Evolutionary conservation across 768 basidiomycete species (phyloP).

Genomic region (Tulasnella sp.): DNA sequence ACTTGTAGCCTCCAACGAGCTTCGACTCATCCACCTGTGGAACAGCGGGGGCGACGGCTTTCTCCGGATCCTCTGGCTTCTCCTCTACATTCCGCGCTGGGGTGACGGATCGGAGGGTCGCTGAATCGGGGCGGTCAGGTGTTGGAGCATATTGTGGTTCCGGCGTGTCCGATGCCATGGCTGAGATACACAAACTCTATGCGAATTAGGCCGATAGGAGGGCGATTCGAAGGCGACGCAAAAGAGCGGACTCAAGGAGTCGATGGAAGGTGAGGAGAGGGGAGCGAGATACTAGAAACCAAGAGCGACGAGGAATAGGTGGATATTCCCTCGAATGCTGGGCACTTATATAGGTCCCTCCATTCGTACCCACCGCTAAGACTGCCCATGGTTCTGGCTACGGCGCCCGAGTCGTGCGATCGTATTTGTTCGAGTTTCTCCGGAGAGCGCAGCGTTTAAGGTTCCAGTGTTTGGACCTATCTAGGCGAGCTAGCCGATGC

Average conservation of each 20-base stretch:
- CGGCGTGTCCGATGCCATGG: background rate
- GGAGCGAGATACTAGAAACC: background rate
- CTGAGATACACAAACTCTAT: background rate
- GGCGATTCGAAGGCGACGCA: background rate
- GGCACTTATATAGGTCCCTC: background rate
- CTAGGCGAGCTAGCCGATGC: background rate
- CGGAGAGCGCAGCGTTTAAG: background rate
- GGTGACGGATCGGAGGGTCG: background rate
- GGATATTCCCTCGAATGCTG: background rate
- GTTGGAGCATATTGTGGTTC: background rate
- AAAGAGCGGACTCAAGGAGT: background rate
- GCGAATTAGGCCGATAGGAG: background rate
- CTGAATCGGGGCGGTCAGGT: background rate
- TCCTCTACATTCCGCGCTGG: background rate
- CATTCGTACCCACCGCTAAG: background rate
- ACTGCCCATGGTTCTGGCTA: background rate
- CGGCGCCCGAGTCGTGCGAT: background rate
- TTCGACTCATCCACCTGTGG: background rate
- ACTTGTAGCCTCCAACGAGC: constrained; percentile 17
- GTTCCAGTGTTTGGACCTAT: background rate
- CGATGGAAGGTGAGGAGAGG: background rate
- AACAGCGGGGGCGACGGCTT: background rate
- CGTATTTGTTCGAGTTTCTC: background rate
- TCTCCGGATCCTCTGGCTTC: background rate
- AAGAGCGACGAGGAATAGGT: background rate